These are phyloP conservation scores for Lactifluus subvellereus DNA, from an alignment of 768 basidiomycete genomes.

Conservation along the genomic window DNA sequence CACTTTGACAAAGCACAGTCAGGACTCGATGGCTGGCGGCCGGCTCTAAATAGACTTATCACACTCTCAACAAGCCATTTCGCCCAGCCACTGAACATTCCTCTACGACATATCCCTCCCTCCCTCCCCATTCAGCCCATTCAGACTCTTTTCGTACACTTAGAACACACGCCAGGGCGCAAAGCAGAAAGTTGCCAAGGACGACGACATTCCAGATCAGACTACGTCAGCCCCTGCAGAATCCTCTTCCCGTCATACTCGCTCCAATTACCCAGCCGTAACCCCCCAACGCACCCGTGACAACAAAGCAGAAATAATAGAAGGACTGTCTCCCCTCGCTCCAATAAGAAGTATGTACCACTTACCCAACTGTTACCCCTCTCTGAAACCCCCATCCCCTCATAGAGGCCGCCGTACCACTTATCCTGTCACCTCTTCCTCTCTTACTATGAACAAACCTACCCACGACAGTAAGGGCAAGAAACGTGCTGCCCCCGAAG, in stretches of 20 bases:
- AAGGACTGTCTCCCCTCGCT: conserved; percentile 32
- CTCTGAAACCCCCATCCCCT: conserved; percentile 1
- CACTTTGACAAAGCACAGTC: background rate
- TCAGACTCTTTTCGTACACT: conserved; percentile 49
- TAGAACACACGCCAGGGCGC: conserved; percentile 41
- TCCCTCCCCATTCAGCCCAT: conserved; percentile 34
- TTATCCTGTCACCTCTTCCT: conserved; percentile 36
- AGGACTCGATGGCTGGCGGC: conserved; percentile 75
- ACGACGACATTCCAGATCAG: conserved; percentile 28
- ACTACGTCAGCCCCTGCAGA: conserved; percentile 20
- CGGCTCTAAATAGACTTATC: conserved; percentile 90
- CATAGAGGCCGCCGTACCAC: conserved; percentile 57
- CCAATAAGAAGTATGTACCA: conserved; percentile 28
- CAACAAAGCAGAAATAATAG: conserved; percentile 52
- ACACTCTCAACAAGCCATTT: conserved; percentile 68
- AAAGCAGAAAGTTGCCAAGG: conserved; percentile 27
- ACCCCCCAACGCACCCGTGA: conserved; percentile 22
- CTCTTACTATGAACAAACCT: conserved; percentile 70
- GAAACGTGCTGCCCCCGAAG: conserved; percentile 81
- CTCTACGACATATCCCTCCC: conserved; percentile 36
- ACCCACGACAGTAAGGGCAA: conserved; percentile 78
- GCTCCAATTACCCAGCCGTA: conserved; percentile 17
- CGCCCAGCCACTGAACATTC: conserved; percentile 38
- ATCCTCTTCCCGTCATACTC: conserved; percentile 23
- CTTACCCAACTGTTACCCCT: conserved; percentile 33